These are phyloP conservation scores for Posidonia australis DNA, from an alignment of 106 monocot genomes.

Conservation along the genomic window DNA sequence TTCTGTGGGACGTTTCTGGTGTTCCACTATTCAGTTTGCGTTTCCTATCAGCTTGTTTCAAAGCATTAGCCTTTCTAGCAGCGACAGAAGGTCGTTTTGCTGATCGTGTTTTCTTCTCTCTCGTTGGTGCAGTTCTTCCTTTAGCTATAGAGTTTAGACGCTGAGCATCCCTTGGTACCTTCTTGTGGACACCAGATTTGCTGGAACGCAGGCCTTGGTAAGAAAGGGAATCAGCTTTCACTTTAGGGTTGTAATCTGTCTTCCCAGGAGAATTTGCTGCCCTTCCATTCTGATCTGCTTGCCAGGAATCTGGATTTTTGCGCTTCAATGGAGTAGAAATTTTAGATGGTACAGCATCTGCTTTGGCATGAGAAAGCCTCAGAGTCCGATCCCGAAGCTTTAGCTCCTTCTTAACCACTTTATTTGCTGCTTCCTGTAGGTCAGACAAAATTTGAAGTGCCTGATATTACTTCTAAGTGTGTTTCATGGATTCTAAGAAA, in stretches of 20 bases:
- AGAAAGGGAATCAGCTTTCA: slow-evolving; percentile 32
- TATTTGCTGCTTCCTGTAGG: slow-evolving; percentile 74
- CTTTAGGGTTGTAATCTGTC: slow-evolving; percentile 22
- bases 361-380: slow-evolving; percentile 67
- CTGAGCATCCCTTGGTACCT: slow-evolving; percentile 8
- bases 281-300: slow-evolving; percentile 14
- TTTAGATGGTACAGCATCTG: slow-evolving; percentile 24
- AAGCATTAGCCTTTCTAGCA: slow-evolving; percentile 63
- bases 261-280: slow-evolving; percentile 4
- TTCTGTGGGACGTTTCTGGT: slow-evolving; percentile 35
- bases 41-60: slow-evolving; percentile 41
- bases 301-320: neutral
- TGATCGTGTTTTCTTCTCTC: slow-evolving; percentile 12
- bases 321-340: slow-evolving; percentile 35
- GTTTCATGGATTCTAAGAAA: neutral
- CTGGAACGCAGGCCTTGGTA: slow-evolving; percentile 77
- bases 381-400: slow-evolving; percentile 66
- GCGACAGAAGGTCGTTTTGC: slow-evolving; percentile 78
- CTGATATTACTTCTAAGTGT: neutral
- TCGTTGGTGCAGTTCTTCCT: neutral
- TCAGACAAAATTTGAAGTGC: neutral
- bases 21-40: slow-evolving; percentile 49
- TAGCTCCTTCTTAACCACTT: slow-evolving; percentile 34
- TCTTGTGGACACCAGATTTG: slow-evolving; percentile 60
- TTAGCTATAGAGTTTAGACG: slow-evolving; percentile 2